A percentile compares a stretch with the other conserved stretches of the same genome.
phyloP scores from a whole-genome alignment of 2,329 filamentous ascomycete species.

The Magnaporthiopsis rhizophila region DNA sequence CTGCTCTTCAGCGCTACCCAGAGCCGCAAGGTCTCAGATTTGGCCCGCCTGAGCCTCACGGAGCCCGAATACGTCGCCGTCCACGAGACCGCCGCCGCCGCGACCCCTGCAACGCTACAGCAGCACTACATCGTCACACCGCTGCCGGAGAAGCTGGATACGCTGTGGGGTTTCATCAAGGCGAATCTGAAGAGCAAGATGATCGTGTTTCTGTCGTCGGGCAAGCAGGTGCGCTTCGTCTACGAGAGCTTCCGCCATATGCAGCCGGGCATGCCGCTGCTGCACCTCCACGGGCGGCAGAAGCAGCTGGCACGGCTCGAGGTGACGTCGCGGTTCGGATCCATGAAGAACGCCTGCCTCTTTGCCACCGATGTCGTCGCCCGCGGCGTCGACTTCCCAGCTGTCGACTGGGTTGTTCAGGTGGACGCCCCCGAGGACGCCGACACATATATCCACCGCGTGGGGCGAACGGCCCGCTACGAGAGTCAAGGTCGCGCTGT shows the following conservation, averaged over 20 bases:
- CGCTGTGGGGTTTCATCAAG: conserved; percentile 85
- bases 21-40: conserved; percentile 86
- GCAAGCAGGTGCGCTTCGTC: conserved; percentile 93
- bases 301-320: conserved; percentile 85
- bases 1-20: conserved; percentile 95
- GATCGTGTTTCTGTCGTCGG: conserved; percentile 88
- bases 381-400: conserved; percentile 88
- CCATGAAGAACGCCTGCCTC: conserved; percentile 74
- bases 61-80: conserved; percentile 95
- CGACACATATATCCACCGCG: conserved; percentile 95
- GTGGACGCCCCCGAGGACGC: conserved; percentile 94
- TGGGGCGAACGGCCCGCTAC: conserved; percentile 90
- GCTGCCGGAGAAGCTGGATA: conserved; percentile 82
- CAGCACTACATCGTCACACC: conserved; percentile 89
- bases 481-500: conserved; percentile 82
- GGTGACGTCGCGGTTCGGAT: conserved; percentile 75
- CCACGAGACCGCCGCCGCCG: conserved; percentile 70
- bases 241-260: conserved; percentile 90
- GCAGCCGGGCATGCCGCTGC: conserved; percentile 85
- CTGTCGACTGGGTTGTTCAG: conserved; percentile 98
- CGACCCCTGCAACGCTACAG: conserved; percentile 76
- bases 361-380: conserved; percentile 96
- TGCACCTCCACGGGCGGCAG: conserved; percentile 90
- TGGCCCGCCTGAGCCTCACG: conserved; percentile 78
- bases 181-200: conserved; percentile 90